Evolutionary conservation across 2,329 filamentous ascomycete species (phyloP), one percentile per base, ranked within the genome.

Genomic region (Fusarium mexicanum): DNA sequence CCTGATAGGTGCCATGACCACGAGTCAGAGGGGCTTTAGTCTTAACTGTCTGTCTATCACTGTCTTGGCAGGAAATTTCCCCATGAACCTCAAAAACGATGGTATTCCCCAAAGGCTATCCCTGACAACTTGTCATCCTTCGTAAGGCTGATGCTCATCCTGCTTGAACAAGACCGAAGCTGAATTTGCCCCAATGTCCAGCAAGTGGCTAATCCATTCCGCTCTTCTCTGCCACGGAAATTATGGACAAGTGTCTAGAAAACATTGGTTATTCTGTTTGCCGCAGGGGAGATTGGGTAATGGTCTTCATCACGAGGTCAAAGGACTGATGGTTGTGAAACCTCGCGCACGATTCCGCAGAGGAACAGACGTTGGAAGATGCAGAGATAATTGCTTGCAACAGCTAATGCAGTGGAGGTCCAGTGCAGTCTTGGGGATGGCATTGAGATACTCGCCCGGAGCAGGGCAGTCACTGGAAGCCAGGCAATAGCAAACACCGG

Each of bases 401-500:
- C 81, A 85, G 65, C 80, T 90, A 76, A 77, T 90, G 11, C 84
- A 85, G 74, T 81, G 87, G 26, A 91, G 89, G 88, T 86, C 69
- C 84, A 86, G 67, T 90, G 90, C 79, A 86, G 88, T 17, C 59
- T 74, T 14, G 72, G 74, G 47, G 76, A 70, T n/a, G 77, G 76
- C 2, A 61, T 76, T 12, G 33, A 65, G 6, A 64, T 64, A 26
- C 44, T 75, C 20, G 67, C 66, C 89, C 88, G 4, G 89, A 88
- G 69, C 79, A 91, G 48, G 89, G 0, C 81, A 86, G 6, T 91
- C 87, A 82, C 82, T 91, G 60, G 87, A 87, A 64, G 89, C 88
- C 1, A 90, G 87, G 75, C 89, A 91, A 79, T 89, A 87, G 67
- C 89, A 91, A 83, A 91, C 91, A 89, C 87, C 87, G 2, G 89